phyloP scores from a whole-genome alignment of 2,329 filamentous ascomycete genomes.

The Knoxdaviesia capensis region DNA sequence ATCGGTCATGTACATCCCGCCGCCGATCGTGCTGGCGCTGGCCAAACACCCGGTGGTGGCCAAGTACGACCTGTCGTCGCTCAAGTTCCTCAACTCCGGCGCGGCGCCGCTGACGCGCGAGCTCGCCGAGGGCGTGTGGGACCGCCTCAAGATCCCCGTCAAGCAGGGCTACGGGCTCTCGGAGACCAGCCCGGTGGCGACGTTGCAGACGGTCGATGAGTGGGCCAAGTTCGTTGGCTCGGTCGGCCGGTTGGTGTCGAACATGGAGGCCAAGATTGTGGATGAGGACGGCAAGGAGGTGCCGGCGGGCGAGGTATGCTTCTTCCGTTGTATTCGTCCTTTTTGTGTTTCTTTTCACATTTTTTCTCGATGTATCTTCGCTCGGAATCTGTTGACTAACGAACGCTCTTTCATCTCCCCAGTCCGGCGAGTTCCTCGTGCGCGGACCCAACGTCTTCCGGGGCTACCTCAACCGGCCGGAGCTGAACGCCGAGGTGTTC shows the following conservation, averaged over 20 bases:
- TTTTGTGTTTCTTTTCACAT: too few relatives aligned
- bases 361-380: conserved; percentile 17
- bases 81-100: conserved; percentile 74
- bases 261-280: conserved; percentile 68
- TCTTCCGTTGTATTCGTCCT: background rate
- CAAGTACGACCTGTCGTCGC: conserved; percentile 59
- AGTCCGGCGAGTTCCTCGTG: conserved; percentile 51
- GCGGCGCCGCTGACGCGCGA: conserved; percentile 71
- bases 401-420: too few relatives aligned
- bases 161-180: conserved; percentile 89
- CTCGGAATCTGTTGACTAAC: background rate
- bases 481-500: conserved; percentile 50
- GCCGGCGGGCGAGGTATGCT: conserved; percentile 22
- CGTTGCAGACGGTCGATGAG: conserved; percentile 52
- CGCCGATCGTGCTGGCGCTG: conserved; percentile 63
- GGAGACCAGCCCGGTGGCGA: conserved; percentile 66
- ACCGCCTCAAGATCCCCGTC: conserved; percentile 54
- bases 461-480: conserved; percentile 57
- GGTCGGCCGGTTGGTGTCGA: conserved; percentile 58
- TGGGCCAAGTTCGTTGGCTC: conserved; percentile 62
- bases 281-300: conserved; percentile 37
- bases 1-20: conserved; percentile 66
- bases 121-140: conserved; percentile 56
- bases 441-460: conserved; percentile 64
- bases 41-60: conserved; percentile 59